A percentile compares a stretch with the other conserved stretches of the same genome.
These are phyloP conservation scores for Boletus sp. DNA, from an alignment of 768 basidiomycete genomes.

Conservation along the genomic window DNA sequence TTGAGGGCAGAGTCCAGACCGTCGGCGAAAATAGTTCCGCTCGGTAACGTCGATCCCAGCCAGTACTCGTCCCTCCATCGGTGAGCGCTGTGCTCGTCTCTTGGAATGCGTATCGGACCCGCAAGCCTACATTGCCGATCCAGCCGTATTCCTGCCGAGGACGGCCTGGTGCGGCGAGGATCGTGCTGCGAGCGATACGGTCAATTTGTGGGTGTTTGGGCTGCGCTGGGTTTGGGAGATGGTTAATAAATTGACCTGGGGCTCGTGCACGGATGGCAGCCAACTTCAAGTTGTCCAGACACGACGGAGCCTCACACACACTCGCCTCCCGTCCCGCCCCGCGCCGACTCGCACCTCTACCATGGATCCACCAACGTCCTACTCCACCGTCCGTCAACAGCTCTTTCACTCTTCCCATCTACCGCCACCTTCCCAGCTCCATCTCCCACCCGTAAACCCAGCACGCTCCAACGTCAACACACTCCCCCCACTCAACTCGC, in stretches of 20 bases:
- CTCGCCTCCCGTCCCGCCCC: background rate
- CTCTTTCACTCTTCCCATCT: slow-evolving; percentile 45
- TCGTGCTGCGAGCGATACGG: too few species aligned
- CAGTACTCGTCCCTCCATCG: slow-evolving; percentile 9
- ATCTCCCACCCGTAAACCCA: slow-evolving; percentile 35
- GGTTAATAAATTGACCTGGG: slow-evolving; percentile 24
- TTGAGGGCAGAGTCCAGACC: slow-evolving; percentile 23
- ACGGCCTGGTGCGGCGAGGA: too few species aligned
- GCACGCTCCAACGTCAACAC: slow-evolving; percentile 39
- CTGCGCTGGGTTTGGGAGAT: slow-evolving; percentile 14
- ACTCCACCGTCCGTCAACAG: slow-evolving; percentile 30
- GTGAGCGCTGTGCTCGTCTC: too few species aligned
- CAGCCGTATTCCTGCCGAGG: too few species aligned
- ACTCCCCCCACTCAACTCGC: slow-evolving; percentile 39
- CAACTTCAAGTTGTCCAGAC: too few species aligned
- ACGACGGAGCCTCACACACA: background rate
- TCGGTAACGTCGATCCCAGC: slow-evolving; percentile 26
- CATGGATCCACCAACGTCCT: slow-evolving; percentile 32
- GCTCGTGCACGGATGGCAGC: slow-evolving; percentile 14
- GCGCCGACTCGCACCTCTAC: slow-evolving; percentile 4
- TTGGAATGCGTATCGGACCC: too few species aligned
- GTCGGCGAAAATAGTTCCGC: slow-evolving; percentile 17
- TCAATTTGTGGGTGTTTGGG: slow-evolving; percentile 28
- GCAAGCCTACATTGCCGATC: too few species aligned
- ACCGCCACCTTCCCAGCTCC: slow-evolving; percentile 43